Evolutionary conservation across 768 basidiomycete species (phyloP), one percentile per base, ranked within the genome.

Genomic region (Tricholoma sp.): DNA sequence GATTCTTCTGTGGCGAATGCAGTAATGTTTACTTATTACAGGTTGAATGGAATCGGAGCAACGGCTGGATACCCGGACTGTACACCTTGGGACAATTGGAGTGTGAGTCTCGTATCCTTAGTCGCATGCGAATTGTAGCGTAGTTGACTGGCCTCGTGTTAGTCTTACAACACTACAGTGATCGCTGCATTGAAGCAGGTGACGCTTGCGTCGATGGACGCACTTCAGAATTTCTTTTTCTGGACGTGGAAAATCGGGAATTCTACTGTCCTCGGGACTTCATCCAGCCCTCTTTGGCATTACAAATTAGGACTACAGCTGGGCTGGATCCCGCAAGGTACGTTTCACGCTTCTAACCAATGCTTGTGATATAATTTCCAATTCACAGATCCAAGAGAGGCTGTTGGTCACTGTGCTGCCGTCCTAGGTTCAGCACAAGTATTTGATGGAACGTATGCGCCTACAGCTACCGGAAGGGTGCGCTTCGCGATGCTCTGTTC

Each of bases 181-280:
- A 87, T 91, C 68, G 68, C 72, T 11, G 74, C 76, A 33, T 74
- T 91, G 55, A 76, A 79, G 72, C 72, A 85, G 57, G 85, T 93
- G 52, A 83, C 88, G 4, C 66, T 89, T 63, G 82, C 87, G 20
- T 85, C 86, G 57, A 96, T 96, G 92, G 91, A 94, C 62, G 87
- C 92, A 24, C 76, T 95, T 18, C 87, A 93, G 76, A 88, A 95
- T 70, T 94, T 82, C 79, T 96, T 95, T 79, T 95, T 92, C 78
- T 97, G 94, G 94, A 94, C 91, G 0, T 96, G 91, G 91, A 93
- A 92, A 71, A 93, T 95, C 57, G 91, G 92, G 51, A 85, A 88
- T 66, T 92, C 90, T n/a, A 81, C 85, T 3, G 68, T 70, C 1
- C 77, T 81, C 42, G 85, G 84, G 31, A 84, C 81, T 29, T 83